Base-by-base conservation (phyloP, 2,329 filamentous ascomycete species). In the Colletotrichum destructivum region DNA sequence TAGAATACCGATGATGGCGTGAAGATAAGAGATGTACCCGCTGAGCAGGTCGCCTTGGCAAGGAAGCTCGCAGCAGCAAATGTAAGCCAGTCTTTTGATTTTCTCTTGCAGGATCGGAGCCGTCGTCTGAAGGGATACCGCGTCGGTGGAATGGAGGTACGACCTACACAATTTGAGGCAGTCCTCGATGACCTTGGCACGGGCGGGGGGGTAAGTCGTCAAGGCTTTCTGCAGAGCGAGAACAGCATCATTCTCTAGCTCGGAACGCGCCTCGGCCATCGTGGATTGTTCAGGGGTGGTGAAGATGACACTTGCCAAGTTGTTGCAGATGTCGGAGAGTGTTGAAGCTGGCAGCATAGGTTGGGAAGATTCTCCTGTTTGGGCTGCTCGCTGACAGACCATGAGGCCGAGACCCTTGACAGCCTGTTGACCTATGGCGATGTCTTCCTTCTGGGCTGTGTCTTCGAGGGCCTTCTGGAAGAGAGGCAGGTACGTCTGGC, bases 51-150 rank as follows among this genome's bases (percentile, higher is more conserved):
- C 74, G 1, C 74, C 74, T 4, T 75, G 70, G 2, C 69, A 74
- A 1, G 82, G 81, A 0, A 83, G 70, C 51, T 82, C 79, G 1
- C 86, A 87, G 75, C 86, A 88, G 38, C 86, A 85, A 59, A 89
- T 80, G 65, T 84, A 86, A 3, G 85, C 85, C 3, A 90, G 74
- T 2, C 85, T 81, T 12, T 82, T 81, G 4, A 86, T 80, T 2
- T 87, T 78, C 38, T 77, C 77, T 40, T 80, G 78, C 6, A 84
- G 79, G 5, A 49, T 49, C 23, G 42, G 16, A 18, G 38, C 42
- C 46, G 49, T 15, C 44, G n/a, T 42, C 23, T 15, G 12, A 11
- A 74, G 75, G 3, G 63, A 62, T n/a, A 51, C 62, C 11, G 38
- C 49, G 38, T 69, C 69, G 21, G 56, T 52, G n/a, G 62, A 65